These are phyloP conservation scores for Alternaria hordeiaustralica DNA, from an alignment of 2,329 filamentous ascomycete genomes.

Conservation along the genomic window DNA sequence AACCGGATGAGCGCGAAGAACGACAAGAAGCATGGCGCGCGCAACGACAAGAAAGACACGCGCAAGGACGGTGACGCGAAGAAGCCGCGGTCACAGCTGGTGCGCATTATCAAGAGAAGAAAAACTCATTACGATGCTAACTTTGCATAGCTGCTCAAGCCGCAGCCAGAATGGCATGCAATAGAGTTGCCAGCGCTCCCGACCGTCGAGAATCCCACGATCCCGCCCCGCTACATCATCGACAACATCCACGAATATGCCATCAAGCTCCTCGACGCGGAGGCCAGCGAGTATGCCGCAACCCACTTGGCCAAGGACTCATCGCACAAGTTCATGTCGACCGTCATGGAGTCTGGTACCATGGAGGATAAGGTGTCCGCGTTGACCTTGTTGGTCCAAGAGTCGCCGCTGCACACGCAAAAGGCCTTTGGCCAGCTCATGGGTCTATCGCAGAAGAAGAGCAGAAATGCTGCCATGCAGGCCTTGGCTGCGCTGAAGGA, in stretches of 20 bases:
- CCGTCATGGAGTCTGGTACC: conserved; percentile 95
- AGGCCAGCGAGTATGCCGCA: conserved; percentile 76
- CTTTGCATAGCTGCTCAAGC: conserved; percentile 60
- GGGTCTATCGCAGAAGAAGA: conserved; percentile 86
- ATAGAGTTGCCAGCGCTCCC: conserved; percentile 62
- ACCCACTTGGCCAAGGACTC: conserved; percentile 78
- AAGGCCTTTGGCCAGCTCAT: conserved; percentile 88
- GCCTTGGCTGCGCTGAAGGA: conserved; percentile 94
- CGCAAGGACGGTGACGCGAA: conserved; percentile 43
- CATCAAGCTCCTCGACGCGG: conserved; percentile 74
- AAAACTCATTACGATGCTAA: conserved; percentile 24
- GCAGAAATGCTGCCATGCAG: conserved; percentile 87
- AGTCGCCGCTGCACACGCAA: conserved; percentile 91
- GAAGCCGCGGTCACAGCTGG: conserved; percentile 39
- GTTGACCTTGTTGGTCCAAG: conserved; percentile 90
- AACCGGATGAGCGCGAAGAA: conserved; percentile 36
- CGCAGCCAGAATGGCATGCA: conserved; percentile 72
- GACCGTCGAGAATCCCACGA: conserved; percentile 53
- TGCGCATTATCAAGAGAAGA: conserved; percentile 19
- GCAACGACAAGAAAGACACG: conserved; percentile 26
- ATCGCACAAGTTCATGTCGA: conserved; percentile 93
- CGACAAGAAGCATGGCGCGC: conserved; percentile 24
- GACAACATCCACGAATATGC: conserved; percentile 73
- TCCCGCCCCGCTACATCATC: conserved; percentile 60
- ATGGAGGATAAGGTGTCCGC: conserved; percentile 97